phyloP scores from a whole-genome alignment of 352 stramenopile genomes.

The Phytophthora meadii region DNA sequence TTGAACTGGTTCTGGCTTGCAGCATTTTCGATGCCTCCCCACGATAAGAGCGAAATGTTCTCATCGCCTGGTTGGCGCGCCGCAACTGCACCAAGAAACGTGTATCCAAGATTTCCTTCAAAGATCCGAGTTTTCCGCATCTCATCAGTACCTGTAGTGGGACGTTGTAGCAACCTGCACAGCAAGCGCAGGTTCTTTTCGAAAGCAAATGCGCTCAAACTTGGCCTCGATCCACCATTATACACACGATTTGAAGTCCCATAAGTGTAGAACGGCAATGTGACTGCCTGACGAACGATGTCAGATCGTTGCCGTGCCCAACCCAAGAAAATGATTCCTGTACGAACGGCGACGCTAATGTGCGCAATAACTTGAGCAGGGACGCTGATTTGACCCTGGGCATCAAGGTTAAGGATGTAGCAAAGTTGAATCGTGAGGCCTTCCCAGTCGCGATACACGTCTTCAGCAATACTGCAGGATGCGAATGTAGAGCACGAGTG shows the following conservation, averaged over 20 bases:
- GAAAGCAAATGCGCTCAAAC: constrained; percentile 70
- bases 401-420: constrained; percentile 75
- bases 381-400: constrained; percentile 62
- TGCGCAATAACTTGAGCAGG: constrained; percentile 59
- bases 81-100: constrained; percentile 60
- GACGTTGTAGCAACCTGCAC: constrained; percentile 48
- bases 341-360: constrained; percentile 74
- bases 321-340: constrained; percentile 74
- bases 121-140: constrained; percentile 35
- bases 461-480: constrained; percentile 74
- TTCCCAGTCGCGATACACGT: constrained; percentile 87
- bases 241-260: constrained; percentile 5
- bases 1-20: constrained; percentile 53
- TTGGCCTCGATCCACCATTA: constrained; percentile 22
- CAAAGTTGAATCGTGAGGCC: constrained; percentile 83
- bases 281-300: constrained; percentile 72
- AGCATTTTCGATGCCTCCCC: constrained; percentile 38
- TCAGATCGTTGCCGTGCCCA: constrained; percentile 73
- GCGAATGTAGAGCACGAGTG: constrained; percentile 82
- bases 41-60: constrained; percentile 41
- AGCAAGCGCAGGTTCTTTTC: constrained; percentile 66
- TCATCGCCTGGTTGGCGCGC: constrained; percentile 34
- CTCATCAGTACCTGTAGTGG: constrained; percentile 9
- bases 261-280: constrained; percentile 61
- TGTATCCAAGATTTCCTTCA: constrained; percentile 69